phyloP scores from a whole-genome alignment of 495 filamentous ascomycete species.

The Evernia prunastri region DNA sequence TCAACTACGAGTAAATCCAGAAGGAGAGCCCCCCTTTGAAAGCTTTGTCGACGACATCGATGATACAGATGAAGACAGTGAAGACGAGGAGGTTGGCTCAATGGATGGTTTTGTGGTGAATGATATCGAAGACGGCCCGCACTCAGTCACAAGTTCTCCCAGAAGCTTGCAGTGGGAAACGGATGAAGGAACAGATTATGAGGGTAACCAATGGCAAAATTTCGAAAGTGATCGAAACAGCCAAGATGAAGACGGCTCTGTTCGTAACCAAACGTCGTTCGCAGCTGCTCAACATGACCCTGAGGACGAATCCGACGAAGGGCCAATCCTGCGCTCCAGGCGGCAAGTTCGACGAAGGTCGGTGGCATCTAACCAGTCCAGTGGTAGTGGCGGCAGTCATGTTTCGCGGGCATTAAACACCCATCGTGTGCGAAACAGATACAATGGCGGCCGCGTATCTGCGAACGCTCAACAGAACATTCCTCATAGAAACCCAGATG shows the following conservation, averaged over 20 bases:
- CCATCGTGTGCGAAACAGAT: neutral
- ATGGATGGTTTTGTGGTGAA: conserved; percentile 41
- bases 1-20: neutral
- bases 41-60: conserved; percentile 3
- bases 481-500: neutral
- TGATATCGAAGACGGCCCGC: conserved; percentile 25
- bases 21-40: neutral
- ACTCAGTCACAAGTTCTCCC: conserved; percentile 10
- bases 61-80: conserved; percentile 18
- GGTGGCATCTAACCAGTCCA: neutral
- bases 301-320: conserved; percentile 30
- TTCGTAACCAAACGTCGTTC: neutral
- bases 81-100: conserved; percentile 35
- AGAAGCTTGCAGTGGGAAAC: conserved; percentile 18
- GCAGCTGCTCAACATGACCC: neutral
- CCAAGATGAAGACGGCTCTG: conserved; percentile 13
- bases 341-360: conserved; percentile 7
- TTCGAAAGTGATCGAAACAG: conserved; percentile 11
- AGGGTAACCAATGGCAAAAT: neutral
- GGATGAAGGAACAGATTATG: conserved; percentile 10
- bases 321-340: conserved; percentile 29
- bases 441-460: neutral
- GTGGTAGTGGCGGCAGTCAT: neutral
- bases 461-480: neutral
- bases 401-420: conserved; percentile 8